phyloP scores from a whole-genome alignment of 441 rosid genomes.

The Euphorbia celastroides region DNA sequence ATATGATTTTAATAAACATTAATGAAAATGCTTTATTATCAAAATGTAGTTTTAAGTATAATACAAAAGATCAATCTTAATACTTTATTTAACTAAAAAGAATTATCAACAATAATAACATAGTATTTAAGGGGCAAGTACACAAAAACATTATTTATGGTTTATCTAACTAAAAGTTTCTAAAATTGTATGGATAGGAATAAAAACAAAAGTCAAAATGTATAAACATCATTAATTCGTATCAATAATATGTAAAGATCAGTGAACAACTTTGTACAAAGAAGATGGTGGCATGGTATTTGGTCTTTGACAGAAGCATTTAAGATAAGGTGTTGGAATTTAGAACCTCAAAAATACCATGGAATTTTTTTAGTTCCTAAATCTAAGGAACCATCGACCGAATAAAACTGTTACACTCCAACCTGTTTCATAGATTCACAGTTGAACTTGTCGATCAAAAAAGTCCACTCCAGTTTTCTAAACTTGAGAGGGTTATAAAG shows the following conservation, averaged over 20 bases:
- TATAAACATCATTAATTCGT: background rate
- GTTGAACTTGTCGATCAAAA: background rate
- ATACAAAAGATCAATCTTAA: background rate
- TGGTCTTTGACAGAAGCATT: background rate
- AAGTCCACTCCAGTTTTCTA: background rate
- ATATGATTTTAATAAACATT: background rate
- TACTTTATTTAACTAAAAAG: background rate
- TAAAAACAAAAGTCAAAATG: background rate
- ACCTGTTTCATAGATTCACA: background rate
- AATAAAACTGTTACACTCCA: background rate
- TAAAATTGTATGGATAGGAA: background rate
- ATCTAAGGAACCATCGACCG: background rate
- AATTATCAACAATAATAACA: background rate
- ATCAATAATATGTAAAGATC: background rate
- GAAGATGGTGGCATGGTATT: background rate
- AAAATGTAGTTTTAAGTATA: background rate
- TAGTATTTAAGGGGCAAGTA: background rate
- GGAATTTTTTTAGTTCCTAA: background rate
- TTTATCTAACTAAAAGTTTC: background rate
- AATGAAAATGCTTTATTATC: background rate
- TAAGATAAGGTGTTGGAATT: background rate
- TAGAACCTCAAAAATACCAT: background rate
- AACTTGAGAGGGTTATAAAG: background rate
- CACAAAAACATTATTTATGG: background rate
- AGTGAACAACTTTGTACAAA: background rate